Base-by-base conservation (phyloP, 805 yeast species). In the Candida pini region DNA sequence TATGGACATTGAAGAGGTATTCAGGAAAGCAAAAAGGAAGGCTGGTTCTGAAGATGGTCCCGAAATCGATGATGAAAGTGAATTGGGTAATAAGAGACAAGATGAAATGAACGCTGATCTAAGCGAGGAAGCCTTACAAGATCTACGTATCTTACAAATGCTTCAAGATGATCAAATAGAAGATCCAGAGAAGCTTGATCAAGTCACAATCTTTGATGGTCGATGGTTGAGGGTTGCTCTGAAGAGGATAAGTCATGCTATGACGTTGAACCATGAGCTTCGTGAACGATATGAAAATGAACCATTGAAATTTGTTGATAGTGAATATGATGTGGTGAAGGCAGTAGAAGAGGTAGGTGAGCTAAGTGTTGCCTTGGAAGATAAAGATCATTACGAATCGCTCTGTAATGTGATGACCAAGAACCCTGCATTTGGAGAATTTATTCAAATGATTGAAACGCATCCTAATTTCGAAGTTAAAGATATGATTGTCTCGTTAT, bases 291-390 rank as follows among this genome's bases (percentile, higher is more conserved):
- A 33, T 7, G 26, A 22, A 4, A 21, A 31, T 8, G 40, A 41
- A 20, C 46, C 45, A 5, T 14, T 37, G 26, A 40, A 34, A 29
- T 29, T 47, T 23, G 35, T 47, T 34, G 49, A 47, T 17, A 43
- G 44, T 18, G 54, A 50, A 24, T 47, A 36, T 16, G 41, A 41
- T 14, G 30, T 50, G 15, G 38, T 34, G 13, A 44, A 47, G 26
- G 43, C 33, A 4, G 29, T 50, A 16, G 44, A 45, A 33, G 33
- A 27, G 2, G 33, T 48, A 31, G 38, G 45, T 13, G 54, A 49
- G 27, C 19, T 49, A 10, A 35, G 43, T 17, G 36, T 48, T 23
- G 40, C 35, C 5, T 15, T 48, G 19, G 28, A 28, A 4, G 48
- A 44, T 18, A 35, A 35, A 8, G 18, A 28, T 2, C 44, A 43